A percentile compares a stretch with the other conserved stretches of the same genome.
phyloP scores from a whole-genome alignment of 257 asterid species.

The Solanum virginianum region DNA sequence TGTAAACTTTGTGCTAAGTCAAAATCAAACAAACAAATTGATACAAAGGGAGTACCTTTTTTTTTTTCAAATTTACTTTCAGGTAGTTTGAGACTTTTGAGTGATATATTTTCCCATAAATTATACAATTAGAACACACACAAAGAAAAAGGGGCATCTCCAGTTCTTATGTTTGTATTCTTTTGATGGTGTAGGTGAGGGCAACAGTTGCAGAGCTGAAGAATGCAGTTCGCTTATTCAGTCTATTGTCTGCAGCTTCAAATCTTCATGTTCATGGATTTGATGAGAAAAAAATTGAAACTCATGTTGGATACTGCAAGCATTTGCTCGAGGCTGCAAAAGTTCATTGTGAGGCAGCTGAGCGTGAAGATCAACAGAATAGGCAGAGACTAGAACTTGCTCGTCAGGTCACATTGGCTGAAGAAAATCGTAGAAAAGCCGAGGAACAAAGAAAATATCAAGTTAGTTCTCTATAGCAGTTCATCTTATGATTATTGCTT shows the following conservation, averaged over 20 bases:
- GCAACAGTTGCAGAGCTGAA: constrained; percentile 91
- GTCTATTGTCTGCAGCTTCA: constrained; percentile 79
- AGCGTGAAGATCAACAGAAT: constrained; percentile 83
- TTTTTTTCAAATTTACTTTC: not conserved
- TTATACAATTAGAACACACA: not conserved
- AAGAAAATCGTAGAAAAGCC: constrained; percentile 77
- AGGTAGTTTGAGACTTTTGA: not conserved
- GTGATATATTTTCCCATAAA: not conserved
- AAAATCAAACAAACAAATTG: not conserved
- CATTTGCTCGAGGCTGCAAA: constrained; percentile 92
- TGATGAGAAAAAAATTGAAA: constrained; percentile 94
- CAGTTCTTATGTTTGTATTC: not conserved
- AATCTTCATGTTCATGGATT: constrained; percentile 86
- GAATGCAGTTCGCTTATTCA: constrained; percentile 94
- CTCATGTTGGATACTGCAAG: constrained; percentile 95
- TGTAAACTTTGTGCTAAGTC: not conserved
- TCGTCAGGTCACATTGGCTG: constrained; percentile 83
- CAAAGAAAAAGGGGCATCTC: not conserved
- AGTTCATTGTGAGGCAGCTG: constrained; percentile 90
- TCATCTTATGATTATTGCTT: not conserved
- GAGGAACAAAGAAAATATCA: constrained; percentile 87
- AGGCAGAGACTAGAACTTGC: constrained; percentile 69
- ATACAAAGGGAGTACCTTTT: not conserved
- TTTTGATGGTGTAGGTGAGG: constrained; percentile 41
- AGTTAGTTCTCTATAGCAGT: constrained; percentile 25